Conservation (phyloP, 441 rosid species). For the Aquilaria agallochum region DNA sequence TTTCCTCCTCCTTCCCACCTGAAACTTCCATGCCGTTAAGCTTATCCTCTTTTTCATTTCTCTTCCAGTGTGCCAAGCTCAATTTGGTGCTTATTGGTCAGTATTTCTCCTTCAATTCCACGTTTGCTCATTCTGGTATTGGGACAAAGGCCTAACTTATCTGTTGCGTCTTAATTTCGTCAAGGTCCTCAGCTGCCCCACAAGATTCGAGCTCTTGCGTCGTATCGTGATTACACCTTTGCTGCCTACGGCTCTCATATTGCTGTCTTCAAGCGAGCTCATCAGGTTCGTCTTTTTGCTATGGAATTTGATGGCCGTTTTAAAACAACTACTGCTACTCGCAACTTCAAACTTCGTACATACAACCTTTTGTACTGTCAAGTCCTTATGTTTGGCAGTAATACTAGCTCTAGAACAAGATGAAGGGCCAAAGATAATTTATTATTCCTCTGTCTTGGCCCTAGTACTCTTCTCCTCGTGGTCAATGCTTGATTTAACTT, state of each 20-base stretch:
- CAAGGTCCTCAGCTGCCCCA: slow-evolving; percentile 81
- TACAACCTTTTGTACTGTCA: background rate
- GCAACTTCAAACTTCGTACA: background rate
- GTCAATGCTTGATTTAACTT: too few species aligned
- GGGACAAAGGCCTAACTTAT: too few species aligned
- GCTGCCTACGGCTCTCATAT: slow-evolving; percentile 70
- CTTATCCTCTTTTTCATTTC: background rate
- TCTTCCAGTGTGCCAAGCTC: slow-evolving; percentile 83
- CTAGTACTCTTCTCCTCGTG: too few species aligned
- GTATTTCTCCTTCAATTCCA: slow-evolving; percentile 10
- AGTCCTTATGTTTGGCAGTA: background rate
- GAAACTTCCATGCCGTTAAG: background rate
- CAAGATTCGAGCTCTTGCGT: slow-evolving; percentile 84
- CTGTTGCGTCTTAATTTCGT: background rate
- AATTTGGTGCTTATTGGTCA: slow-evolving; percentile 64
- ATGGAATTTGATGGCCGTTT: too few species aligned
- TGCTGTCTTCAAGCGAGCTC: slow-evolving; percentile 80
- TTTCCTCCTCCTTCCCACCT: background rate
- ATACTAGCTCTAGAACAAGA: too few species aligned
- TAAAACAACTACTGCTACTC: too few species aligned
- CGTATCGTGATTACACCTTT: slow-evolving; percentile 83
- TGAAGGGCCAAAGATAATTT: too few species aligned
- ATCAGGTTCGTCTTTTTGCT: slow-evolving; percentile 43
- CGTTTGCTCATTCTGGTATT: background rate
- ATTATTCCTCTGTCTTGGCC: too few species aligned